Evolutionary conservation across 129 eudicot genomes (phyloP).

Genomic region (Saposhnikovia divaricata): DNA sequence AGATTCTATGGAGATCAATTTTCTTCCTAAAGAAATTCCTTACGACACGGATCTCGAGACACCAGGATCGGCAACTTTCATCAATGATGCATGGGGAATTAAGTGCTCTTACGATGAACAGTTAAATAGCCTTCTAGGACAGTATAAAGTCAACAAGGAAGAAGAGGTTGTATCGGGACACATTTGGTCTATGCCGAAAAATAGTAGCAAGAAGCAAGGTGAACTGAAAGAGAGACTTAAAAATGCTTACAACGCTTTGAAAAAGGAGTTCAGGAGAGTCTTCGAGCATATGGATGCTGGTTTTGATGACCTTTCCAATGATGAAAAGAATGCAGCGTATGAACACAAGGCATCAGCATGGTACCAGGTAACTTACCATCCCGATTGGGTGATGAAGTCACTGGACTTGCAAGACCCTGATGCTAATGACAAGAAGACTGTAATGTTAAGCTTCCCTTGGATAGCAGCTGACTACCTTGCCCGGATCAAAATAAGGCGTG

Average conservation of each 20-base stretch:
- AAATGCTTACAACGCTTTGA: constrained; percentile 7
- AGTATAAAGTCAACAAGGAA: constrained; percentile 8
- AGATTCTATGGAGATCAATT: neutral
- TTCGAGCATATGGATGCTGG: neutral
- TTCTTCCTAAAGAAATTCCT: constrained; percentile 4
- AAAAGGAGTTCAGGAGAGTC: constrained; percentile 9
- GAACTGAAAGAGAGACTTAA: constrained; percentile 9
- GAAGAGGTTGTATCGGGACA: constrained; percentile 13
- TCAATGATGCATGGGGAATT: constrained; percentile 2
- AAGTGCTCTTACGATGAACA: constrained; percentile 2
- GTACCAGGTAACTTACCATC: constrained; percentile 9
- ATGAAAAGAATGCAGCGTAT: neutral
- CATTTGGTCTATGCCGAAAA: constrained; percentile 7
- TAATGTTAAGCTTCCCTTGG: constrained; percentile 11
- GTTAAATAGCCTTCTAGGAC: constrained; percentile 3
- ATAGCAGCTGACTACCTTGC: constrained; percentile 8
- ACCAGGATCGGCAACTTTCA: neutral
- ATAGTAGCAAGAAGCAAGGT: constrained; percentile 14
- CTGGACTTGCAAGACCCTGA: constrained; percentile 3
- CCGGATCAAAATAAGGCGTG: neutral
- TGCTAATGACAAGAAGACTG: neutral
- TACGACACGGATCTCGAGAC: constrained; percentile 5
- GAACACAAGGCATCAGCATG: constrained; percentile 8
- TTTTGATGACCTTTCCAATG: neutral
- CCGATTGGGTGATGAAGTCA: constrained; percentile 7